Conservation (phyloP, 164 flowering plant genomes). For the Berberis thunbergii region DNA sequence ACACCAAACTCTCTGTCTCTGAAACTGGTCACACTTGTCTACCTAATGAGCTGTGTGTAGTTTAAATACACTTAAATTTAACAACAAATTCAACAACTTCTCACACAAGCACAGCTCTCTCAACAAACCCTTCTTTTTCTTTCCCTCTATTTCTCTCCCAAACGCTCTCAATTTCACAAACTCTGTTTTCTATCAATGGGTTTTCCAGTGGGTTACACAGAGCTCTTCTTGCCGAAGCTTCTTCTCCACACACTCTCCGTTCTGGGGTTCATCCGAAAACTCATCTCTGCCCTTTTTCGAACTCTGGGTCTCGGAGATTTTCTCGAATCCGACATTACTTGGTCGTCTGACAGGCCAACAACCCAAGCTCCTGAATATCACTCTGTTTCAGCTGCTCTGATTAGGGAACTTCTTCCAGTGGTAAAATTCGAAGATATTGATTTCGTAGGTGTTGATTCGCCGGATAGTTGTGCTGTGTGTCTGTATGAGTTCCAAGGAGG, state of each 20-base stretch:
- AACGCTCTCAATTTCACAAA: not conserved
- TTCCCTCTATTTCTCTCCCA: not conserved
- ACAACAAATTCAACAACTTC: no score
- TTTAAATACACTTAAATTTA: not conserved
- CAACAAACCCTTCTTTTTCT: not conserved
- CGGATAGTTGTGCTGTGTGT: slow-evolving; percentile 83
- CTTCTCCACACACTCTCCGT: slow-evolving; percentile 48
- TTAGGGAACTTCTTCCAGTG: slow-evolving; percentile 72
- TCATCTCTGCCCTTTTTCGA: slow-evolving; percentile 37
- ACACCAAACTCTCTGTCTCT: not conserved
- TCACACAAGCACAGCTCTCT: not conserved
- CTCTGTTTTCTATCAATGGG: slow-evolving; percentile 36
- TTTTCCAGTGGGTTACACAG: slow-evolving; percentile 80
- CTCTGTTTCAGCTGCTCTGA: slow-evolving; percentile 49
- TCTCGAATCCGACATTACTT: slow-evolving; percentile 41
- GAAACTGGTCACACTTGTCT: slow-evolving; percentile 12
- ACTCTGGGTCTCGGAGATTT: slow-evolving; percentile 53
- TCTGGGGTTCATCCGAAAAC: slow-evolving; percentile 39
- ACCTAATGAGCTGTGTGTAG: slow-evolving; percentile 4
- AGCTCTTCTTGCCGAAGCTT: slow-evolving; percentile 59
- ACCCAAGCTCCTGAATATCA: slow-evolving; percentile 24
- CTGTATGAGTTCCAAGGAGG: slow-evolving; percentile 54
- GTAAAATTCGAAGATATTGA: slow-evolving; percentile 35
- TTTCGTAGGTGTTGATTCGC: slow-evolving; percentile 16
- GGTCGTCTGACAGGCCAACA: slow-evolving; percentile 5